These are phyloP conservation scores for Decorospora gaudefroyi DNA, from an alignment of 2,329 filamentous ascomycete genomes.

Conservation along the genomic window DNA sequence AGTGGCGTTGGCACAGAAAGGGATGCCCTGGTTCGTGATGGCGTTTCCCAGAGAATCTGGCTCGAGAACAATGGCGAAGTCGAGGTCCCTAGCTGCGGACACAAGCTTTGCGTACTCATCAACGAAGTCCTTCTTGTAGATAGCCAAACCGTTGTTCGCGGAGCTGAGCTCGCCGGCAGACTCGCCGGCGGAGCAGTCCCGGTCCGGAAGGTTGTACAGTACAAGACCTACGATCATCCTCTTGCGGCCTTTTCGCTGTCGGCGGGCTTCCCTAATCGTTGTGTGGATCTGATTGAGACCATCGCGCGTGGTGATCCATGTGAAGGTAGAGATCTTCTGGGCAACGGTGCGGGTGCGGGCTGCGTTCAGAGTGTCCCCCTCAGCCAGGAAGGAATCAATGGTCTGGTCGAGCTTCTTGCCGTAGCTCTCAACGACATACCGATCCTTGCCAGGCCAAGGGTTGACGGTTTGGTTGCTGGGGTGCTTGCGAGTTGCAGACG, in stretches of 20 bases:
- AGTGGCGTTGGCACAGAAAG: conserved; percentile 29
- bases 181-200: conserved; percentile 79
- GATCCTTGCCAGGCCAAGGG: conserved; percentile 32
- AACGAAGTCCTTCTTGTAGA: conserved; percentile 39
- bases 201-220: conserved; percentile 94
- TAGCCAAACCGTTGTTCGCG: conserved; percentile 51
- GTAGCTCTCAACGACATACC: conserved; percentile 29
- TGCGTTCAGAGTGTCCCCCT: conserved; percentile 34
- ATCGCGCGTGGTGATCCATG: conserved; percentile 33
- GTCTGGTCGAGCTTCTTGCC: conserved; percentile 36
- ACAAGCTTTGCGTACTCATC: conserved; percentile 35
- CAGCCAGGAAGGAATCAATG: conserved; percentile 27
- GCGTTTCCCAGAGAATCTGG: conserved; percentile 37
- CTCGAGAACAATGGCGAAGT: conserved; percentile 39
- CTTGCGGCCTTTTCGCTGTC: conserved; percentile 23
- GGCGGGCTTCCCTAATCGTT: conserved; percentile 31
- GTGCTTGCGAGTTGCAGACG: conserved; percentile 21
- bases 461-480: conserved; percentile 20
- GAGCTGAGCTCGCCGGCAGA: conserved; percentile 78
- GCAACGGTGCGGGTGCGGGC: conserved; percentile 35
- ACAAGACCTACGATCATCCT: conserved; percentile 54
- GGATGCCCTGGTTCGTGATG: conserved; percentile 34
- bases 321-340: conserved; percentile 35
- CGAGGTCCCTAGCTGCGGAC: conserved; percentile 30
- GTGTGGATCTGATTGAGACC: conserved; percentile 24